Percentiles rank a stretch among this genome's conserved stretches.
phyloP scores from a whole-genome alignment of 1,139 yeast species.

The Nakaseomyces sp. region DNA sequence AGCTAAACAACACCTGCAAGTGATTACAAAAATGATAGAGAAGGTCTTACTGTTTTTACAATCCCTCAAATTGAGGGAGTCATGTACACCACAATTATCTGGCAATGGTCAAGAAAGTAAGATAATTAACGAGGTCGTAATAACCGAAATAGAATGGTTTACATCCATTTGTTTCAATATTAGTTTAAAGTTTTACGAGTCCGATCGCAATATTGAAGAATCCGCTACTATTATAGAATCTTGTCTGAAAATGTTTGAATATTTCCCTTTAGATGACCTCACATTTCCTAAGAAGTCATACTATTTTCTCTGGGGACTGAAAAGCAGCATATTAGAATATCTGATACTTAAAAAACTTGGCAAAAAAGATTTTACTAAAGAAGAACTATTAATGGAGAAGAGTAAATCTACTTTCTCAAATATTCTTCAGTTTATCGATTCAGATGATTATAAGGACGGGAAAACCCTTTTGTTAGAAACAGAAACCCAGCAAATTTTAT shows the following conservation, averaged over 20 bases:
- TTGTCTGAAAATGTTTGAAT: conserved; percentile 12
- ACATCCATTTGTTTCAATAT: conserved; percentile 23
- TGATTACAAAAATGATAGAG: conserved; percentile 5
- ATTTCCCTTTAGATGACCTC: conserved; percentile 18
- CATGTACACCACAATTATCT: not conserved
- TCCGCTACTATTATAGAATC: not conserved
- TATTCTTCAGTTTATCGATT: not conserved
- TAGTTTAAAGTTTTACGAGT: conserved; percentile 12
- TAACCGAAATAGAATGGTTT: conserved; percentile 28
- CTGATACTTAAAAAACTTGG: conserved; percentile 2
- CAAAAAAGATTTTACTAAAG: not conserved
- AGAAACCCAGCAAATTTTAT: not conserved
- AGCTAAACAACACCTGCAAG: not conserved
- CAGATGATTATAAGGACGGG: not conserved
- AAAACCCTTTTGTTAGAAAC: not conserved
- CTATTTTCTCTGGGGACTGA: conserved; percentile 19
- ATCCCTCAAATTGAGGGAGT: conserved; percentile 9
- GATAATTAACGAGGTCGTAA: conserved; percentile 14
- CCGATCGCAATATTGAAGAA: not conserved
- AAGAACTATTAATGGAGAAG: not conserved
- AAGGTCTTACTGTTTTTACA: not conserved
- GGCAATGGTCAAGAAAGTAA: no score
- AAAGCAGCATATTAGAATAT: conserved; percentile 10
- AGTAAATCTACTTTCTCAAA: not conserved
- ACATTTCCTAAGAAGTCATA: conserved; percentile 15